phyloP scores from a whole-genome alignment of 257 asterid genomes.

The Nicotiana benthamiana region DNA sequence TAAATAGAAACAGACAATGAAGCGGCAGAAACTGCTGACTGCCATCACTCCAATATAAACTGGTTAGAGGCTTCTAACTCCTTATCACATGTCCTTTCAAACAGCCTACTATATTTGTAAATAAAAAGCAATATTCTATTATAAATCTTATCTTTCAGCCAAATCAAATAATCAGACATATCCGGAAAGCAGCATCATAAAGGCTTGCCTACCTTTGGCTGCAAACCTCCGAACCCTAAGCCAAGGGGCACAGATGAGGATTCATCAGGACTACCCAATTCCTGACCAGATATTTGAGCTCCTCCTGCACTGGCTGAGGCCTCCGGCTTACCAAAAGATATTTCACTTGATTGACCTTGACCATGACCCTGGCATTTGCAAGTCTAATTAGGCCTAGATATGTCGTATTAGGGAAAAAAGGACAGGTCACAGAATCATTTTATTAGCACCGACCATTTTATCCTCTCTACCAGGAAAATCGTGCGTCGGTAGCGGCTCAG shows the following conservation, averaged over 20 bases:
- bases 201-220: slow-evolving; percentile 53
- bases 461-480: background rate
- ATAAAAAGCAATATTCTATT: background rate
- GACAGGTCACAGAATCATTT: background rate
- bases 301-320: slow-evolving; percentile 19
- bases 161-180: background rate
- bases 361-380: slow-evolving; percentile 21
- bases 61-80: background rate
- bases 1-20: background rate
- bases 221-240: slow-evolving; percentile 71
- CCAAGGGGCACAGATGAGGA: slow-evolving; percentile 65
- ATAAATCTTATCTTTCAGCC: background rate
- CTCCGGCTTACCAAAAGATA: background rate
- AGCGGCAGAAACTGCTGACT: background rate
- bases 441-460: background rate
- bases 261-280: slow-evolving; percentile 22
- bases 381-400: background rate
- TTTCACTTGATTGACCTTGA: slow-evolving; percentile 17
- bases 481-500: background rate
- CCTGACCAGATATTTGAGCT: slow-evolving; percentile 30
- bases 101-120: background rate
- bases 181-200: background rate
- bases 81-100: background rate
- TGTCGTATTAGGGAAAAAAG: background rate
- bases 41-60: background rate